Evolutionary conservation across 108 stramenopile species (phyloP).

Genomic region (Poteriospumella lacustris): DNA sequence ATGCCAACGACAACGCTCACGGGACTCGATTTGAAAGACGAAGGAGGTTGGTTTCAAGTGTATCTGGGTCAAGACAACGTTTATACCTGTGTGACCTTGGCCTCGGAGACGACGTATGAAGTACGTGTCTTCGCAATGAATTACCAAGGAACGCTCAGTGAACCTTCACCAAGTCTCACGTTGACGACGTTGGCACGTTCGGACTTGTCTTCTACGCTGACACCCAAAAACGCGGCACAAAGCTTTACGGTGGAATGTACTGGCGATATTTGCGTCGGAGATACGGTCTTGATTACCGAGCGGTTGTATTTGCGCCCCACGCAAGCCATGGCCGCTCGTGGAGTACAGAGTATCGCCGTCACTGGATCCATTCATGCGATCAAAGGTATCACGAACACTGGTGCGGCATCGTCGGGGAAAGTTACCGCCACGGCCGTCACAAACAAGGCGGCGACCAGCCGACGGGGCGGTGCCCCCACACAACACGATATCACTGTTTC

Average conservation of each 20-base stretch:
- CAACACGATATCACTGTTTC: no score
- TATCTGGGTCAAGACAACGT: not conserved
- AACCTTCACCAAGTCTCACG: not conserved
- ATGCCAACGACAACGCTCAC: not conserved
- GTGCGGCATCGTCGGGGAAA: not conserved
- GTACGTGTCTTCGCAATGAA: conserved; percentile 16
- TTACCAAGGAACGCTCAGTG: conserved; percentile 6
- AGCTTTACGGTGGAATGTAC: conserved; percentile 30
- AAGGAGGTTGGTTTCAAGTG: not conserved
- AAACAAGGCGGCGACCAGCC: not conserved
- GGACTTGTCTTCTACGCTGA: not conserved
- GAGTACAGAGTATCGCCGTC: not conserved
- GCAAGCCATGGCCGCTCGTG: no score
- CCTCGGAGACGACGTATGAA: not conserved
- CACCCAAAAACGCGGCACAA: conserved; percentile 14
- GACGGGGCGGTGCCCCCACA: not conserved
- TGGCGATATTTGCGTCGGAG: conserved; percentile 35
- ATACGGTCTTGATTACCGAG: conserved; percentile 40
- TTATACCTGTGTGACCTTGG: not conserved
- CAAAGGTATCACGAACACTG: not conserved
- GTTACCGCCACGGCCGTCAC: not conserved
- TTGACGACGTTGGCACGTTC: not conserved
- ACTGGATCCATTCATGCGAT: not conserved
- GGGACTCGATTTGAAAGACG: conserved; percentile 27
- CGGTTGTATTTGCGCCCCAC: conserved; percentile 5